Evolutionary conservation across 345 rosid genomes (phyloP).

Genomic region (Trapa bicornis): DNA sequence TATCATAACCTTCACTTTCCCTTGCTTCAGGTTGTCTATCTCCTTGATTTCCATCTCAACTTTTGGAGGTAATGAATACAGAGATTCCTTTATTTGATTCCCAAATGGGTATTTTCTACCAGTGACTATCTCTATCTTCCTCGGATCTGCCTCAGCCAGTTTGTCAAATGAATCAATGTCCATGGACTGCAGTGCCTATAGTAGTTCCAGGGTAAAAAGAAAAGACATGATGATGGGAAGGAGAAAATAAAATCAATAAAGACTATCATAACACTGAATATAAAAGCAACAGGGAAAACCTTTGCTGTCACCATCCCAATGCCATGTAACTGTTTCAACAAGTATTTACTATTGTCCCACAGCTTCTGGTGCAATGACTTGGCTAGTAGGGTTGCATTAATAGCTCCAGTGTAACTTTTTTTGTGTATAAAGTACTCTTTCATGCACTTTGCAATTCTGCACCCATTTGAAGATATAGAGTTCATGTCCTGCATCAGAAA

Average conservation of each 20-base stretch:
- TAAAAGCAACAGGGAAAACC: slow-evolving; percentile 26
- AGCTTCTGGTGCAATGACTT: slow-evolving; percentile 89
- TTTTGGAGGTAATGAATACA: slow-evolving; percentile 72
- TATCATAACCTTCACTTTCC: slow-evolving; percentile 41
- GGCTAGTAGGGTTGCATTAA: slow-evolving; percentile 58
- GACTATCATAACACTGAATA: neutral
- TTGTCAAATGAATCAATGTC: slow-evolving; percentile 75
- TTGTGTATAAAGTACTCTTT: slow-evolving; percentile 77
- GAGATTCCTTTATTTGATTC: slow-evolving; percentile 90
- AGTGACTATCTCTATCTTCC: slow-evolving; percentile 86
- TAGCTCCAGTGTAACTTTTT: slow-evolving; percentile 68
- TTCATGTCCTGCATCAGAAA: slow-evolving; percentile 55
- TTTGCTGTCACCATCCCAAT: slow-evolving; percentile 98
- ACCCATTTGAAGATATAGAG: slow-evolving; percentile 67
- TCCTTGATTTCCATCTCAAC: slow-evolving; percentile 54
- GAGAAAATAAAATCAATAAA: neutral
- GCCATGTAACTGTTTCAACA: slow-evolving; percentile 87
- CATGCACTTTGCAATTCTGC: slow-evolving; percentile 90
- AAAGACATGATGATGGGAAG: neutral
- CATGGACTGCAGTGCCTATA: slow-evolving; percentile 83
- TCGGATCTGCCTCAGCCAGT: slow-evolving; percentile 87
- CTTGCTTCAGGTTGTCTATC: slow-evolving; percentile 46
- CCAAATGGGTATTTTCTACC: slow-evolving; percentile 92
- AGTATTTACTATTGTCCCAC: slow-evolving; percentile 92
- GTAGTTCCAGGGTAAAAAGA: slow-evolving; percentile 3